A percentile compares a stretch with the other conserved stretches of the same genome.
Conservation (phyloP, 2,329 filamentous ascomycete genomes). For the Claviceps sp. region DNA sequence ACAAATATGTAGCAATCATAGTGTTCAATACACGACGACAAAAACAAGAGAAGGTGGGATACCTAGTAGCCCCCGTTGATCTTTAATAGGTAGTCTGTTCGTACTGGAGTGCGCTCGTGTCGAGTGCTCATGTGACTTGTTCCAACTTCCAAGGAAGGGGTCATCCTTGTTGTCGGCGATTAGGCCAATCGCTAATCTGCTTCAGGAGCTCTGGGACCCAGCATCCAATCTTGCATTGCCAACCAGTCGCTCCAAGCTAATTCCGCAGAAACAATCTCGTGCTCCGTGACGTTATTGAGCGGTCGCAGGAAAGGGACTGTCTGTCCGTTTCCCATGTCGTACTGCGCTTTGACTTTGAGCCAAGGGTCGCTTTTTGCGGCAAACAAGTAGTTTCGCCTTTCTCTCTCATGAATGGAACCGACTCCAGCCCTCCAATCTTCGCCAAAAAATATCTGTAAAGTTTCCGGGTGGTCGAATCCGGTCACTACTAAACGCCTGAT, state of each 20-base stretch:
- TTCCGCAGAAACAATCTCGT: conserved; percentile 74
- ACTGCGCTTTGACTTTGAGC: conserved; percentile 77
- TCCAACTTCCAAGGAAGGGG: too few relatives aligned
- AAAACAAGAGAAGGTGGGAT: not conserved
- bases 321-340: conserved; percentile 76
- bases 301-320: conserved; percentile 78
- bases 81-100: not conserved
- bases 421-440: conserved; percentile 77
- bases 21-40: not conserved
- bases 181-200: conserved; percentile 5
- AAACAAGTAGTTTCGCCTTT: conserved; percentile 89
- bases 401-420: conserved; percentile 71
- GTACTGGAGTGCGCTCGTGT: not conserved
- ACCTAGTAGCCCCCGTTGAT: not conserved
- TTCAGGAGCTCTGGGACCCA: conserved; percentile 64
- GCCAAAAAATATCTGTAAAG: conserved; percentile 96
- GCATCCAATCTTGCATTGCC: conserved; percentile 97
- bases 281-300: conserved; percentile 60
- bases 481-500: conserved; percentile 82
- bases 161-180: not conserved
- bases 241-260: conserved; percentile 87
- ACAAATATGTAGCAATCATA: not conserved
- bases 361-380: conserved; percentile 86
- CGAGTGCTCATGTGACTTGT: too few relatives aligned
- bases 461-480: conserved; percentile 72